Base-by-base conservation (phyloP, 23 red algal species). In the Gracilaria vermiculophylla region DNA sequence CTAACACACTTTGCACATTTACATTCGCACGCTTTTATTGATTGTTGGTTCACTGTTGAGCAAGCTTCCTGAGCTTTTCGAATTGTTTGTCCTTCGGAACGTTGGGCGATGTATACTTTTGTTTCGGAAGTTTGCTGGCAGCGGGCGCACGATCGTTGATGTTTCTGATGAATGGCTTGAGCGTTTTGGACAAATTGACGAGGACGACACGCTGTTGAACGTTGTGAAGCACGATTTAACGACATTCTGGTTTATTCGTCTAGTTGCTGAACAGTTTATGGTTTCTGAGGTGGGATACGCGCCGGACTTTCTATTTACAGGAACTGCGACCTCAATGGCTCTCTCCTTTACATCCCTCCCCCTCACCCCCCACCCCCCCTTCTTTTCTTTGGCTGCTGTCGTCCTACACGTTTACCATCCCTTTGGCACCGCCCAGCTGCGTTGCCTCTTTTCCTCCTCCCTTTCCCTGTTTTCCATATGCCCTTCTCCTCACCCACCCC, bases 21-120 rank as follows among this genome's bases (percentile, higher is more conserved):
- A 77, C 12, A 27, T 23, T 8, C 73, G 73, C 73, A 20, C 45
- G 40, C 29, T 16, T 77, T 12, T 27, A 34, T 25, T 48, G 12
- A 28, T 54, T 77, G 36, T 53, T 25, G 15, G n/a, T 47, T 15
- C 19, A 7, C 64, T 43, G 33, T 43, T 70, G 21, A 40, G 19
- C 33, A 23, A 70, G 34, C 7, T 41, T 35, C 42, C 42, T 70
- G 34, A 35, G 64, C 34, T 70, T 70, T 70, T 43, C 33, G 64
- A 43, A 21, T 42, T 70, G 1, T 41, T 70, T 70, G 64, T 70
- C 64, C 64, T 41, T 70, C 64, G 64, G 64, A 42, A 70, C 42
- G 64, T 70, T 70, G 64, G 64, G 64, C 64, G 33, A 1, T 41
- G 8, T 70, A n/a, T 70, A n/a, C 37, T 70, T 43, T 60, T 70